Base-by-base conservation (phyloP, 176 grass and related monocot genomes). In the Hyparrhenia diplandra region DNA sequence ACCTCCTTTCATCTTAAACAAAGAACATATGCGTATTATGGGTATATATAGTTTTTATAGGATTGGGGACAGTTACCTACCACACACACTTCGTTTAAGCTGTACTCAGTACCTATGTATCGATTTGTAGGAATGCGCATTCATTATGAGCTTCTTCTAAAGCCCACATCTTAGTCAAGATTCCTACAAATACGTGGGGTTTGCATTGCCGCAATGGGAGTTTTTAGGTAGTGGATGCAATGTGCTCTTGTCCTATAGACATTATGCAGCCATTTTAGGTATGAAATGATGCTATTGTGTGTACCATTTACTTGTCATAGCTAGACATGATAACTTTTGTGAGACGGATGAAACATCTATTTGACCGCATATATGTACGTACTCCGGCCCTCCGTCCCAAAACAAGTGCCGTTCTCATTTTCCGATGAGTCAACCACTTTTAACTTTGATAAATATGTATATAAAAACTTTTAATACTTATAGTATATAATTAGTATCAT, bases 141-240 rank as follows among this genome's bases (percentile, higher is more conserved):
- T 75, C 74, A 79, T 83, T 73, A 83, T 67, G 86, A 79, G 52
- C 66, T 58, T 70, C 66, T 60, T 39, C 35, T 31, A 74, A 66
- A 72, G 74, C 4, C 68, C 9, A 29, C 66, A 65, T 73, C 66
- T 80, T 90, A 85, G 88, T 91, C 90, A 97, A 97, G 86, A 93
- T 97, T 97, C 83, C 80, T 78, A 34, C 47, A 59, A 81, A 65
- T 78, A 62, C 61, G 83, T 81, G 73, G 70, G 83, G 46, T 72
- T 61, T 40, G 54, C 68, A 34, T 74, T 88, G 74, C 80, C 69
- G 68, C 43, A n/a, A 10, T 13, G 4, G 29, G 27, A 11, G 20
- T n/a, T 73, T 43, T 60, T 39, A 42, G 9, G 25, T 62, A 92
- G 86, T 87, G 85, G 71, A 55, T 58, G 75, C 57, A 59, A 60